phyloP scores from a whole-genome alignment of 140 eudicot genomes.

The Erigeron philadelphicus region DNA sequence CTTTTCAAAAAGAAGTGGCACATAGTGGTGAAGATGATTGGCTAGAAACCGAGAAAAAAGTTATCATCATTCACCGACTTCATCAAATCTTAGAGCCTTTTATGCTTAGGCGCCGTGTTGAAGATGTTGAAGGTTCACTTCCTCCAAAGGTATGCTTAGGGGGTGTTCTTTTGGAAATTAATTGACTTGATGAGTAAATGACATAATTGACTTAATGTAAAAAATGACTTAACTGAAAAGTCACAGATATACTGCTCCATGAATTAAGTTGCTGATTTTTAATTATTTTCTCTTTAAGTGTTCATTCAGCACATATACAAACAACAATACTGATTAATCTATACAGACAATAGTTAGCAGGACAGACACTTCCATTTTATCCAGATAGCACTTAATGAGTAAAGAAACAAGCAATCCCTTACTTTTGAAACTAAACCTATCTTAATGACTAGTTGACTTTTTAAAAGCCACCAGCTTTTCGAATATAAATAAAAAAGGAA shows the following conservation, averaged over 20 bases:
- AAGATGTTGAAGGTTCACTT: constrained; percentile 99
- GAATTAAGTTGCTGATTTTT: too few relatives aligned
- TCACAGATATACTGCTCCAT: too few relatives aligned
- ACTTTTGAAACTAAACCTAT: too few relatives aligned
- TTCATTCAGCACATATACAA: too few relatives aligned
- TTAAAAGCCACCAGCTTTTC: neutral
- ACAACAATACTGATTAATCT: too few relatives aligned
- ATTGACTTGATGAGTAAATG: neutral
- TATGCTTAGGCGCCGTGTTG: constrained; percentile 99
- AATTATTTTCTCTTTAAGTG: too few relatives aligned
- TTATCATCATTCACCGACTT: constrained; percentile 87
- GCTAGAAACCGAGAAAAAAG: constrained; percentile 99
- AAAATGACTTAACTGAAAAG: too few relatives aligned
- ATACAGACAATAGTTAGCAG: too few relatives aligned
- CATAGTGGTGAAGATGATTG: constrained; percentile 90
- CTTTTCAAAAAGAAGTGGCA: constrained; percentile 72
- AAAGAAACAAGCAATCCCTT: too few relatives aligned
- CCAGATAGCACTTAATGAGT: too few relatives aligned
- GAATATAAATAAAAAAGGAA: neutral
- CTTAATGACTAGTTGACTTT: neutral
- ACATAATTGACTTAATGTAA: too few relatives aligned
- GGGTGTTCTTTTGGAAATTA: neutral
- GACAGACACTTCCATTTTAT: too few relatives aligned
- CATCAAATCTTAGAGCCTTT: constrained; percentile 98
- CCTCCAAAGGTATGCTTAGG: constrained; percentile 79